phyloP scores from a whole-genome alignment of 164 flowering plant species.

The Vitis rupestris region DNA sequence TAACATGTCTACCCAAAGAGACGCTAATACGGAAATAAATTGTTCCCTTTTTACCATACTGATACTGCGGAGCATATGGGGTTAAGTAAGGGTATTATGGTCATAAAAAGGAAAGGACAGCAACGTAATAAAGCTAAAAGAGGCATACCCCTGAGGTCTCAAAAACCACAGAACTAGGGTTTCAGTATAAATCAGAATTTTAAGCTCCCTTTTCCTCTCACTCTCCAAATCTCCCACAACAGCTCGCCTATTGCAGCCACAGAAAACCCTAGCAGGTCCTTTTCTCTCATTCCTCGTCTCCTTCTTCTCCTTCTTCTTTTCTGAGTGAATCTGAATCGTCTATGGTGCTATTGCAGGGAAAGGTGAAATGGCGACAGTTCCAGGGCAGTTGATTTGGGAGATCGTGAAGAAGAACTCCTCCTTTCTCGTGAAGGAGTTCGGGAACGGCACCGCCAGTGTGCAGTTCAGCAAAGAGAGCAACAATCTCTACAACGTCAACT shows the following conservation, averaged over 20 bases:
- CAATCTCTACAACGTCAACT: constrained; percentile 83
- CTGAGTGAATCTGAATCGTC: neutral
- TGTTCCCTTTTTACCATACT: no score
- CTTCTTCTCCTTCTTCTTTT: neutral
- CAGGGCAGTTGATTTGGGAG: constrained; percentile 88
- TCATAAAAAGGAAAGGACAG: no score
- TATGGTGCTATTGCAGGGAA: neutral
- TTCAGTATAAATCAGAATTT: no score
- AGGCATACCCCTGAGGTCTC: no score
- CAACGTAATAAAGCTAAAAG: no score
- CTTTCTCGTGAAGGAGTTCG: constrained; percentile 83
- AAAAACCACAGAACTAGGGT: no score
- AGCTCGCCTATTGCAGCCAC: no score
- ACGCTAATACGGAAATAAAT: no score
- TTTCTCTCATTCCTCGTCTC: neutral
- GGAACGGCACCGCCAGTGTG: constrained; percentile 56
- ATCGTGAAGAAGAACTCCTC: constrained; percentile 90
- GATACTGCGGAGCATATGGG: no score
- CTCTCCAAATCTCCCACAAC: neutral
- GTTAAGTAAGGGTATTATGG: no score
- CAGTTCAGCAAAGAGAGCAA: constrained; percentile 82
- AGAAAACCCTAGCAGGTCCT: neutral
- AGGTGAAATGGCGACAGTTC: constrained; percentile 70
- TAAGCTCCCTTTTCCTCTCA: no score
- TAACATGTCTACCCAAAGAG: no score